Base-by-base conservation (phyloP, 768 basidiomycete species). In the Leccinum longicurvipes region DNA sequence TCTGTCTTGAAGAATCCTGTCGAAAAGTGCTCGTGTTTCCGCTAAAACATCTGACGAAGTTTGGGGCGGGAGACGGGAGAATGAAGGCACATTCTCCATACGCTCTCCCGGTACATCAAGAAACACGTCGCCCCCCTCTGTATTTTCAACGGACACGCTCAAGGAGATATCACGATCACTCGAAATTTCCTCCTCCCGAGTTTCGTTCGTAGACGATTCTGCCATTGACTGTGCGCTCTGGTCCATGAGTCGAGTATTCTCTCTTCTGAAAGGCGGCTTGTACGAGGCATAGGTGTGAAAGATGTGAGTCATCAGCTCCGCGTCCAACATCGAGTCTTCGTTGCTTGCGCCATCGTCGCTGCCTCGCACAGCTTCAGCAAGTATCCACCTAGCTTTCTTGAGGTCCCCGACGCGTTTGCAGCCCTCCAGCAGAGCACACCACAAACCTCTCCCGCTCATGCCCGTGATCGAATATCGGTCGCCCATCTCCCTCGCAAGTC, bases 261-360 rank as follows among this genome's bases (percentile, higher is more conserved):
- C 71, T 47, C 86, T 77, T 47, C 68, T 75, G 70, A 93, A 87
- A 0, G 89, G 85, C 3, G 89, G 85, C 39, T 75, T 77, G 73
- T 93, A 94, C 3, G 88, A 74, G 0, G 91, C 85, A 72, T 98
- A 97, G 0, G 91, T 79, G 71, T 95, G 88, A 71, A 98, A 94
- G 28, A 95, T 72, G 63, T 91, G 88, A 64, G 80, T 79, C 85
- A 97, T 86, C 42, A 88, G 74, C 59, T 86, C 81, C 53, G 89
- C 86, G 58, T 89, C 79, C 21, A 82, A 66, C 34, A 64, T 39
- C 24, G 82, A 74, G 17, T 67, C 70, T 28, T 53, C 67, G 47
- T 11, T 52, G 31, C 48, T 67, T 25, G 56, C 58, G 19, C 63
- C 65, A 9, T 58, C 53, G 51, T 69, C 50, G 41, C 36, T 32